Evolutionary conservation across 2,329 filamentous ascomycete species (phyloP), one percentile per base, ranked within the genome.

Genomic region (Bipolaris sorokiniana): DNA sequence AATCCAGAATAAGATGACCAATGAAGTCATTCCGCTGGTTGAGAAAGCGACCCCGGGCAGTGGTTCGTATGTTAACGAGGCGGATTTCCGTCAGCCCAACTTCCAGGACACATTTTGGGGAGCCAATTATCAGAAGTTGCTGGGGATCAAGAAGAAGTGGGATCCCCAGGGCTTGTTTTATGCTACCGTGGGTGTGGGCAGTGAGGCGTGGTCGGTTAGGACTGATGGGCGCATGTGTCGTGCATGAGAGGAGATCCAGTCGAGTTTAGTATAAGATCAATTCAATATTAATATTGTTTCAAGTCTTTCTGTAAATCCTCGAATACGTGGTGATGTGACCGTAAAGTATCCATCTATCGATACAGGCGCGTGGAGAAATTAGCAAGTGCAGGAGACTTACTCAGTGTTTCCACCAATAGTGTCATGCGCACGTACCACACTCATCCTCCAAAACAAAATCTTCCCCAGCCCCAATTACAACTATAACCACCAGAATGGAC

Each of bases 101-200:
- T 73, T 64, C 56, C 59, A 69, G 51, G 31, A 55, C 1, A 63
- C 48, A 1, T 72, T 69, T 36, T 72, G 61, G 55, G 69, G 69
- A 1, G 16, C 22, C 18, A 63, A 73, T 38, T 74, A 75, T 48
- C 40, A 57, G 2, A 62, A 55, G 26, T 37, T 76, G 38, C 41
- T 71, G 31, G 44, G 49, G 3, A 53, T 74, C 9, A 73, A 74
- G 62, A 62, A 62, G 47, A 70, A 71, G 40, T 69, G 65, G 61
- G 73, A 75, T 63, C 68, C 70, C 3, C 61, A 59, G 10, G 50
- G 50, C 34, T 28, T 75, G 15, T 75, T 75, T 50, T 74, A 70
- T 42, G 69, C 61, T 2, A 65, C 62, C 1, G 66, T 66, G 7
- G 66, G 59, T 5, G 70, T 74, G 3, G 69, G 69, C 6, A 71